Conservation (phyloP, 1,284 basidiomycete genomes). For the Apiotrichum gracile region DNA sequence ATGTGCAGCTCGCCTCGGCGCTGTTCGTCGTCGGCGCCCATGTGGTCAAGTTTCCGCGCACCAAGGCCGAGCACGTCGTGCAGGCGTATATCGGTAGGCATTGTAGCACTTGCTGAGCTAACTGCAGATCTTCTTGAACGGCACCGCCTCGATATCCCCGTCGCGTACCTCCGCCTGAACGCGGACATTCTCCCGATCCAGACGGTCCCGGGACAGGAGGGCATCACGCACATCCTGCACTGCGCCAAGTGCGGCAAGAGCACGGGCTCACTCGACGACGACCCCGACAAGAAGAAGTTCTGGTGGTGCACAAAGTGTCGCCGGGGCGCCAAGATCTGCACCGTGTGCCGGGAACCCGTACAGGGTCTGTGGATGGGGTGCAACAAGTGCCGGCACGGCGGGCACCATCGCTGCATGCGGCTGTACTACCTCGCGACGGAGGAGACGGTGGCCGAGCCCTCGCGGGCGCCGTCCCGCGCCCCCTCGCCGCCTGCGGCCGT, state of each 20-base stretch:
- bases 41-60: constrained; percentile 25
- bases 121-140: constrained; percentile 33
- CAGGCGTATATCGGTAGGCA: constrained; percentile 37
- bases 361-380: constrained; percentile 40
- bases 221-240: constrained; percentile 34
- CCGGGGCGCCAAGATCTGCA: constrained; percentile 29
- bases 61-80: constrained; percentile 29
- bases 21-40: constrained; percentile 26
- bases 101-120: neutral
- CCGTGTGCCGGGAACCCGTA: constrained; percentile 31
- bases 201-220: constrained; percentile 26
- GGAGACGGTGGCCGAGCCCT: neutral
- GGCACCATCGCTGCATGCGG: constrained; percentile 38
- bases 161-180: constrained; percentile 33
- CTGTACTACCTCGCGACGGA: constrained; percentile 22
- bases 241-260: constrained; percentile 35
- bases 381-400: constrained; percentile 37
- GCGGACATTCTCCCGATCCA: constrained; percentile 23
- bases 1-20: constrained; percentile 36
- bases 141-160: constrained; percentile 21
- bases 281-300: constrained; percentile 27
- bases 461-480: neutral
- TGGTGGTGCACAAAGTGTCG: constrained; percentile 41
- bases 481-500: neutral
- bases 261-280: constrained; percentile 39